Base-by-base conservation (phyloP, 352 stramenopile species). In the Phytophthora crassamura region DNA sequence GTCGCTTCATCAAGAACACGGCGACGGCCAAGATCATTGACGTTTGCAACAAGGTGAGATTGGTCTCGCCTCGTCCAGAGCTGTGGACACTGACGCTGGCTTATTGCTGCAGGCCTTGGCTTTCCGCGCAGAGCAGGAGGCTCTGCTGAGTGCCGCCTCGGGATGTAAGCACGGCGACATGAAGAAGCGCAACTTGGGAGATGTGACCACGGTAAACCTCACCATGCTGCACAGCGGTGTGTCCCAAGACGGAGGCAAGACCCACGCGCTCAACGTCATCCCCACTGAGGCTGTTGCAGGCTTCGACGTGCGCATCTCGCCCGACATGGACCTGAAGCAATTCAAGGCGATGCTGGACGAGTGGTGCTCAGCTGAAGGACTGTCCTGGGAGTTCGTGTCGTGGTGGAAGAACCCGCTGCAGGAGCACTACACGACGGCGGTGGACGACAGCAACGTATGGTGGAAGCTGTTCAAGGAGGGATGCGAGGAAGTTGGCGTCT, bases 131-230 rank as follows among this genome's bases (percentile, higher is more conserved):
- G 82, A 95, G 60, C 95, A 99, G 69, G 86, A 97, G 36, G 81
- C 89, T 49, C 33, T 86, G 34, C 68, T 99, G 7, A 91, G 72
- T 59, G 78, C 71, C 42, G 84, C 74, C 47, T 43, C 56, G 32
- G 90, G 89, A 4, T 98, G 95, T 80, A 93, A 91, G 40, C 95
- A 98, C 72, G 91, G 88, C n/a, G 84, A 97, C 16, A 95, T 94
- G 43, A 85, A 90, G 65, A 94, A 96, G 68, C 88, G 86, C 43
- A 97, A 93, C 35, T 67, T 99, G 22, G 96, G 96, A 11, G 96
- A 99, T 70, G 95, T 99, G 5, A 98, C 96, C 4, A 98, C 90
- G 11, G 71, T 99, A 42, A 99, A 98, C 74, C 84, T 98, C 38
- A 99, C 95, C 11, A 88, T 96, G 49, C 75, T 99, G 16, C 69